These are phyloP conservation scores for Cyclotella choctawhatcheeana DNA, from an alignment of 108 stramenopile species.

Conservation along the genomic window DNA sequence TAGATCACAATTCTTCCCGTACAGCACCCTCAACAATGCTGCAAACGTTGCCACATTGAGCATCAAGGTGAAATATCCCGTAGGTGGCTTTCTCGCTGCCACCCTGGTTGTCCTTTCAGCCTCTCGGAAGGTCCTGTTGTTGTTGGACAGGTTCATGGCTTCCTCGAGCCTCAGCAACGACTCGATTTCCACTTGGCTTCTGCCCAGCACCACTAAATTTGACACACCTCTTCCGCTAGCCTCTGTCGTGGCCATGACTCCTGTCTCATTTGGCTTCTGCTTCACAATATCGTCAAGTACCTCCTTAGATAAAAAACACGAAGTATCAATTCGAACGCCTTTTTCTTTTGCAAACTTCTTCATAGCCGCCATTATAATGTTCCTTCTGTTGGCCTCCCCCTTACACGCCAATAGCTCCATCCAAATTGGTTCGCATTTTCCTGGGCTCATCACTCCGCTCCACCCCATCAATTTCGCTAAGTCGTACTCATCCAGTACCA, in stretches of 20 bases:
- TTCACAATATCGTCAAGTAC: slow-evolving; percentile 18
- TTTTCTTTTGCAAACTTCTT: neutral
- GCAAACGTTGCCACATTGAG: slow-evolving; percentile 12
- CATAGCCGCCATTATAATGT: neutral
- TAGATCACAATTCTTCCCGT: neutral
- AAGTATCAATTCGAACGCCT: slow-evolving; percentile 10
- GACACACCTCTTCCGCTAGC: slow-evolving; percentile 4
- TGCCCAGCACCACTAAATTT: neutral
- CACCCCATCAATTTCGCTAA: too few relatives aligned
- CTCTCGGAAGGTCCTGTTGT: slow-evolving; percentile 9
- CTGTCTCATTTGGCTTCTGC: neutral
- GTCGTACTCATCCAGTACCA: too few relatives aligned
- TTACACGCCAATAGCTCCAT: neutral
- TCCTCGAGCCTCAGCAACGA: neutral
- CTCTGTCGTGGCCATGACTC: neutral
- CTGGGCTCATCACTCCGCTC: too few relatives aligned
- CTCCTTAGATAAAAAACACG: slow-evolving; percentile 9
- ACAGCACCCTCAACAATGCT: slow-evolving; percentile 1
- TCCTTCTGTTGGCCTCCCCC: neutral
- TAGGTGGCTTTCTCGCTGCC: neutral
- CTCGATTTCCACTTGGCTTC: slow-evolving; percentile 1
- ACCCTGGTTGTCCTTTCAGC: neutral
- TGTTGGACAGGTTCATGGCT: neutral
- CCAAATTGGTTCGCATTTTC: too few relatives aligned
- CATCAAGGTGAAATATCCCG: neutral